Evolutionary conservation across 2,329 filamentous ascomycete species (phyloP), one percentile per base, ranked within the genome.

Genomic region (Ceratocystis lukuohia): DNA sequence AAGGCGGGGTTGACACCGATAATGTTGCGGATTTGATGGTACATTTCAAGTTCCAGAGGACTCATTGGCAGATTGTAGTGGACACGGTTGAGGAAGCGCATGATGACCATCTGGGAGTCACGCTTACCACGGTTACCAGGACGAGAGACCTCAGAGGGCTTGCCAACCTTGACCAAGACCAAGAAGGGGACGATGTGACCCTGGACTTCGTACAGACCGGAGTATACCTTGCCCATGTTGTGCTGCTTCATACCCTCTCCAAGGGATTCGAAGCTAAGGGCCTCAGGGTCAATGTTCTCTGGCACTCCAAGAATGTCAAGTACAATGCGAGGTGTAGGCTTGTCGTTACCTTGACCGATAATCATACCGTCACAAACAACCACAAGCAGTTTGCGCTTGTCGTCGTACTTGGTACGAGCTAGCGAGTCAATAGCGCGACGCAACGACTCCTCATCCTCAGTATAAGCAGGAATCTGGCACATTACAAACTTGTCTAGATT

Each of bases 151-250:
- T 99, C 94, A 2, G 93, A 96, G 71, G 96, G 91, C 78, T 99
- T 99, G 74, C 94, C 94, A 71, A 97, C 85, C 81, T 99, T 99
- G 77, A 97, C 92, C 59, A 99, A 82, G 64, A 99, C 94, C 75
- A 99, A 75, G 84, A 96, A 99, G 25, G 94, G 94, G 59, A 99
- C 94, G 71, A 99, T 97, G 74, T 99, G 93, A 69, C 94, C 94
- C 74, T 96, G 90, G 5, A 96, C 92, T 77, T 99, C 94, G 75
- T 99, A 99, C 4, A 99, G 81, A 73, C 94, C 94, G 22, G 94
- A 96, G 77, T 99, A 99, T 70, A 96, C 86, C 77, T 99, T 99
- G 76, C 89, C 94, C 93, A 97, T 97, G 76, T 99, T 99, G 80
- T 97, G 94, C 76, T 97, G 94, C 78, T 96, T 96, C 77, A 88